These are phyloP conservation scores for Candida labiduridarum DNA, from an alignment of 1,139 yeast genomes.

Conservation along the genomic window DNA sequence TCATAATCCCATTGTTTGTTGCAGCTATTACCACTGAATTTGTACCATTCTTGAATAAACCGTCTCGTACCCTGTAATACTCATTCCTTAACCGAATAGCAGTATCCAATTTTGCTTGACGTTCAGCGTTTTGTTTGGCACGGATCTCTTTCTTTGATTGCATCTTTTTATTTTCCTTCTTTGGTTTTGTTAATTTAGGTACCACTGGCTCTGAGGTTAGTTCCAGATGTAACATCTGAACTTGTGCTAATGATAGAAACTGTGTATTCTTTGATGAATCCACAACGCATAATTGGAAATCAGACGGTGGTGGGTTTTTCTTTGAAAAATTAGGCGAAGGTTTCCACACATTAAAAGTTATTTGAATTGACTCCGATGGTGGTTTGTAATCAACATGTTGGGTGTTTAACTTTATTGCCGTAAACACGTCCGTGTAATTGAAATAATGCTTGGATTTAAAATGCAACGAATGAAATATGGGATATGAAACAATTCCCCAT, in stretches of 20 bases:
- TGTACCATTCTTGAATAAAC: constrained; percentile 45
- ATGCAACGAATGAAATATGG: constrained; percentile 19
- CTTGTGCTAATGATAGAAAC: constrained; percentile 55
- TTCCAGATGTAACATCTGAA: constrained; percentile 33
- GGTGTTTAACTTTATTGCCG: constrained; percentile 38
- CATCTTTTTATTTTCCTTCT: constrained; percentile 18
- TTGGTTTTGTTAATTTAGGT: constrained; percentile 16
- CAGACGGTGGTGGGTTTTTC: constrained; percentile 70
- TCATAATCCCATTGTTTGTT: constrained; percentile 72
- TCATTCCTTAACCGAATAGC: constrained; percentile 26
- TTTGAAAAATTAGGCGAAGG: constrained; percentile 75
- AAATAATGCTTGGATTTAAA: constrained; percentile 34
- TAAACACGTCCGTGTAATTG: constrained; percentile 40
- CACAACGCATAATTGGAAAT: constrained; percentile 68
- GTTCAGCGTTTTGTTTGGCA: constrained; percentile 25
- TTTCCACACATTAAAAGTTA: constrained; percentile 78
- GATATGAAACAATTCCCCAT: constrained; percentile 17
- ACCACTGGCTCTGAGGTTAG: constrained; percentile 16
- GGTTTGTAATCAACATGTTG: constrained; percentile 12
- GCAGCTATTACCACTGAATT: constrained; percentile 62
- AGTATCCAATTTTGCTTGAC: constrained; percentile 29
- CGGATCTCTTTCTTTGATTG: constrained; percentile 23
- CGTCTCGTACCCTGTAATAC: constrained; percentile 31
- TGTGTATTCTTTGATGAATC: constrained; percentile 45
- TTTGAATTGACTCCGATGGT: constrained; percentile 11